Conservation (phyloP, 257 asterid species). For the Henckelia pumila region DNA sequence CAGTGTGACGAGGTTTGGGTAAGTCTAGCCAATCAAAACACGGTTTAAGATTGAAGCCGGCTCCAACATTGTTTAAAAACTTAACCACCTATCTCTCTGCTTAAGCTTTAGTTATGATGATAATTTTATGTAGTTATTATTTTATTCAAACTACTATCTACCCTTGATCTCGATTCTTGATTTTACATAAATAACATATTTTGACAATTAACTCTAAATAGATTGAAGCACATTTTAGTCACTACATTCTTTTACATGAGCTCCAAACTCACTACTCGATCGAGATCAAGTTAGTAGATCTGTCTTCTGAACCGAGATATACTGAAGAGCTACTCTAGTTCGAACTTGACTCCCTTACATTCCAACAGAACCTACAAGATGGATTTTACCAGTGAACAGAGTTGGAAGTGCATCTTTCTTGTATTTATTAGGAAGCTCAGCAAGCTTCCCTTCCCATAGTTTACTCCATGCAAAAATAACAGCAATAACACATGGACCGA, state of each 20-base stretch:
- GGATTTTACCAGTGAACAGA: constrained; percentile 56
- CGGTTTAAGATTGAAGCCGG: no score
- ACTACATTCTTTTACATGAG: no score
- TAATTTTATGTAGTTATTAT: no score
- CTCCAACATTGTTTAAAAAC: background rate
- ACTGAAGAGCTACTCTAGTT: background rate
- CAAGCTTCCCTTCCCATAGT: constrained; percentile 81
- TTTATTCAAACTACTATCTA: background rate
- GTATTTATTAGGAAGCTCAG: constrained; percentile 86
- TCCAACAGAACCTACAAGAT: constrained; percentile 2
- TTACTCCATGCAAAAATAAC: constrained; percentile 90
- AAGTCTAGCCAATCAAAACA: background rate
- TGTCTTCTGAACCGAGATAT: background rate
- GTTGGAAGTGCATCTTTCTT: constrained; percentile 88
- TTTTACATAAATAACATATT: background rate
- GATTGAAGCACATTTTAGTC: background rate
- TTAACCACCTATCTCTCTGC: background rate
- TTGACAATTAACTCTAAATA: background rate
- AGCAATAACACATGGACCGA: constrained; percentile 82
- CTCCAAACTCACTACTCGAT: background rate
- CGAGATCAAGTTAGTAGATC: background rate
- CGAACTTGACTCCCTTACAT: background rate
- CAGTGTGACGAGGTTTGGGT: background rate
- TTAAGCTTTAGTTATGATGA: background rate
- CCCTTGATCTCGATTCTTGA: no score